A percentile compares a stretch with the other conserved stretches of the same genome.
These are phyloP conservation scores for Aspergillus affinis DNA, from an alignment of 495 filamentous ascomycete species.

Conservation along the genomic window DNA sequence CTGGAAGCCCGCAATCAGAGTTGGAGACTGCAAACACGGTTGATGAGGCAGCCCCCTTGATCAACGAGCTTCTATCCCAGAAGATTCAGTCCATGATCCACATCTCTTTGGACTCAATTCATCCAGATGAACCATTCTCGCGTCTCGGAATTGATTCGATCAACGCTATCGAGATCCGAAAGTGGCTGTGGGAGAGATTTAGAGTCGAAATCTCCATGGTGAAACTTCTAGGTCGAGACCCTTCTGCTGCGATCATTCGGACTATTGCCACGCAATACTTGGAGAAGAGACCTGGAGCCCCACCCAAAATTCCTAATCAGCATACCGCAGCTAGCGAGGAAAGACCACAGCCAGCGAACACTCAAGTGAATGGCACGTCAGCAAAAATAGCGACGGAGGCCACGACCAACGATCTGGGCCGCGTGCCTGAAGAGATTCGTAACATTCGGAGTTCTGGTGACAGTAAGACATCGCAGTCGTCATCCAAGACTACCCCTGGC, in stretches of 20 bases:
- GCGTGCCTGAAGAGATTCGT: neutral
- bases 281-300: neutral
- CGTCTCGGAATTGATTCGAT: neutral
- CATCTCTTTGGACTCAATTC: neutral
- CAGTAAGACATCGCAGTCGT: neutral
- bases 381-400: neutral
- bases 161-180: neutral
- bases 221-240: neutral
- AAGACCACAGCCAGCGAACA: neutral
- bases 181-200: neutral
- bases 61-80: neutral
- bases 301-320: neutral
- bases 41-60: neutral
- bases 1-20: neutral
- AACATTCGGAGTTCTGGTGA: neutral
- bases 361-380: neutral
- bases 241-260: neutral
- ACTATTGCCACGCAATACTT: neutral
- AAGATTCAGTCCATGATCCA: conserved; percentile 1
- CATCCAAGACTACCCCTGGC: neutral
- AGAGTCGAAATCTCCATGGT: neutral
- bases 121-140: neutral
- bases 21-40: neutral
- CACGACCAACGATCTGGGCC: neutral
- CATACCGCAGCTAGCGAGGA: neutral